A percentile compares a stretch with the other conserved stretches of the same genome.
These are phyloP conservation scores for Cyberlindnera americana DNA, from an alignment of 805 yeast genomes.

Conservation along the genomic window DNA sequence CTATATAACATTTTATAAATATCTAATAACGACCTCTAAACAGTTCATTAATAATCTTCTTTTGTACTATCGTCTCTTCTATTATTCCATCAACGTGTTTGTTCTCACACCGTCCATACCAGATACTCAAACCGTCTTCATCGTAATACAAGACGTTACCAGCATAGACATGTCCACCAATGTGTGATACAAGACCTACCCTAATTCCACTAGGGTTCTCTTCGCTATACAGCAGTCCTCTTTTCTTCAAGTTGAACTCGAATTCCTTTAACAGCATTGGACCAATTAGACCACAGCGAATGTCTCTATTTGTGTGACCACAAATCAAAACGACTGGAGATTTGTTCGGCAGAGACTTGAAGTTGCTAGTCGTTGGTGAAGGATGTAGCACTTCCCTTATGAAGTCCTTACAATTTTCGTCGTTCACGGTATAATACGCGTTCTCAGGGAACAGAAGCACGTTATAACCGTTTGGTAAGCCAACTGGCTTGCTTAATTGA, in stretches of 20 bases:
- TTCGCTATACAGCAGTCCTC: conserved; percentile 29
- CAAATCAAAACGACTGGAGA: conserved; percentile 47
- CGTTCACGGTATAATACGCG: conserved; percentile 26
- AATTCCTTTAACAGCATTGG: conserved; percentile 55
- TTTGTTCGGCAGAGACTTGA: conserved; percentile 24
- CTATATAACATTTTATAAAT: conserved; percentile 7
- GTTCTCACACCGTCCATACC: conserved; percentile 80
- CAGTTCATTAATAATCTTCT: conserved; percentile 51
- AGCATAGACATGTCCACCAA: conserved; percentile 86
- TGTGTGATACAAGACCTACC: conserved; percentile 64
- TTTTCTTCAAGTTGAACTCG: conserved; percentile 33
- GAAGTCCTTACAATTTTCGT: conserved; percentile 31
- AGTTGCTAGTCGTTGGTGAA: not conserved
- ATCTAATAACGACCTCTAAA: conserved; percentile 42
- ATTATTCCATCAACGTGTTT: conserved; percentile 64
- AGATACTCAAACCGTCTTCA: conserved; percentile 38
- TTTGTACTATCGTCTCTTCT: conserved; percentile 45
- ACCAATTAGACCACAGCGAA: conserved; percentile 65
- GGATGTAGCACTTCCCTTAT: conserved; percentile 41
- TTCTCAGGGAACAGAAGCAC: conserved; percentile 57
- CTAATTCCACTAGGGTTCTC: conserved; percentile 29
- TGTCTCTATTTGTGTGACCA: conserved; percentile 63
- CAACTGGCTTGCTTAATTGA: conserved; percentile 24
- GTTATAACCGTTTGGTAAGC: conserved; percentile 2
- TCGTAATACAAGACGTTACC: conserved; percentile 68